A percentile compares a stretch with the other conserved stretches of the same genome.
phyloP scores from a whole-genome alignment of 2,329 filamentous ascomycete species.

The Ophiostoma fasciatum region DNA sequence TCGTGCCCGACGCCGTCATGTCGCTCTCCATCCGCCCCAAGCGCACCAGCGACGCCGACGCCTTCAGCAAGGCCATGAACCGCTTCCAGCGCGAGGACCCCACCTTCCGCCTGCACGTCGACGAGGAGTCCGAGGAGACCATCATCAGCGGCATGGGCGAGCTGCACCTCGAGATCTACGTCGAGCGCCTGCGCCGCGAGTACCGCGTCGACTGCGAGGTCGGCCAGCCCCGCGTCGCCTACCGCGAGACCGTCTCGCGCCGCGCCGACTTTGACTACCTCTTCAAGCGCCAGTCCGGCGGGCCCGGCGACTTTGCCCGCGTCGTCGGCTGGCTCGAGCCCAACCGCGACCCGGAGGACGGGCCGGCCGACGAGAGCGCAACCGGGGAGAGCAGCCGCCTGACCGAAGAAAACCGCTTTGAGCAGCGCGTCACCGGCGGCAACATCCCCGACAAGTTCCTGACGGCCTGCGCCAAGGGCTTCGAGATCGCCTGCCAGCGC shows the following conservation, averaged over 20 bases:
- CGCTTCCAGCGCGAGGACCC: slow-evolving; percentile 97
- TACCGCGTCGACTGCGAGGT: slow-evolving; percentile 93
- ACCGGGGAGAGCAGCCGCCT: too few relatives aligned
- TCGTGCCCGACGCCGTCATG: slow-evolving; percentile 94
- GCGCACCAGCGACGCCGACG: slow-evolving; percentile 75
- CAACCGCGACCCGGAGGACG: too few relatives aligned
- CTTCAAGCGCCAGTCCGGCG: slow-evolving; percentile 88
- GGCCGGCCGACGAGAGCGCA: too few relatives aligned
- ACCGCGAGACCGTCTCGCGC: slow-evolving; percentile 81
- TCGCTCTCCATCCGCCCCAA: slow-evolving; percentile 96
- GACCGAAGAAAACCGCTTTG: slow-evolving; percentile 64
- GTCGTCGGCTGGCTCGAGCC: slow-evolving; percentile 89
- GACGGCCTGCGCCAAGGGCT: slow-evolving; percentile 88
- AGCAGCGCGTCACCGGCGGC: slow-evolving; percentile 76
- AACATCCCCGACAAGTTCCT: slow-evolving; percentile 93
- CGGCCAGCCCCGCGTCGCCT: slow-evolving; percentile 93
- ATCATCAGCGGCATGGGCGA: slow-evolving; percentile 99
- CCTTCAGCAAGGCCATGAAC: slow-evolving; percentile 98
- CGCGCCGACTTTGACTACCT: slow-evolving; percentile 80
- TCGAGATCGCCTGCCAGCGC: slow-evolving; percentile 66
- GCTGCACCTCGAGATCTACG: slow-evolving; percentile 89
- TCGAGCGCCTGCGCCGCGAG: slow-evolving; percentile 91
- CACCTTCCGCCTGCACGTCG: slow-evolving; percentile 89
- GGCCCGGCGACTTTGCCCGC: slow-evolving; percentile 87
- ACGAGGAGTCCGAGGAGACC: slow-evolving; percentile 84